Evolutionary conservation across 1,284 basidiomycete species (phyloP).

Genomic region (Paramarasmius palmivorus): DNA sequence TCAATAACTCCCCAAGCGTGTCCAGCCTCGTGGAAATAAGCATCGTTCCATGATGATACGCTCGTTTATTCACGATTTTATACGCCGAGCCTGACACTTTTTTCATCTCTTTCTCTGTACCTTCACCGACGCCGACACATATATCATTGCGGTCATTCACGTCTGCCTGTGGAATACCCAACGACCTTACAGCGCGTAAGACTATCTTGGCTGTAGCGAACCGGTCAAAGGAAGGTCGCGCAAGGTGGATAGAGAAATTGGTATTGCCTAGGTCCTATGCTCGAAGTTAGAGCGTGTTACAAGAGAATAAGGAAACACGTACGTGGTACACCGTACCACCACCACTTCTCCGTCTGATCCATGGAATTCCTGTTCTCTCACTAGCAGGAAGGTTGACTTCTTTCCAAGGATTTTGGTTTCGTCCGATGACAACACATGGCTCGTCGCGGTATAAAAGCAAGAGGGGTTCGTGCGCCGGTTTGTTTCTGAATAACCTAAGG

Average conservation of each 20-base stretch:
- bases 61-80: constrained; percentile 89
- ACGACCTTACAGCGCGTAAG: constrained; percentile 73
- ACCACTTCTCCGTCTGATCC: constrained; percentile 87
- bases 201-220: constrained; percentile 80
- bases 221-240: constrained; percentile 81
- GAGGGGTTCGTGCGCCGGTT: constrained; percentile 65
- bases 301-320: constrained; percentile 33
- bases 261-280: constrained; percentile 93
- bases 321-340: constrained; percentile 99
- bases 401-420: constrained; percentile 99
- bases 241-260: constrained; percentile 94
- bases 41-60: constrained; percentile 99
- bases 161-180: constrained; percentile 66
- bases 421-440: constrained; percentile 92
- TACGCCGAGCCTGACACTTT: constrained; percentile 98
- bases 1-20: constrained; percentile 73
- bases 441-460: constrained; percentile 88
- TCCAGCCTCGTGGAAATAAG: constrained; percentile 82
- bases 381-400: constrained; percentile 81
- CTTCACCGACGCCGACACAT: constrained; percentile 58
- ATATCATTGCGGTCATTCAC: constrained; percentile 94
- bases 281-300: neutral
- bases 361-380: constrained; percentile 57
- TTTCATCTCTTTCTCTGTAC: constrained; percentile 73
- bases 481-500: constrained; percentile 81